Conservation (phyloP, 1,284 basidiomycete genomes). For the Schizophyllum amplum region DNA sequence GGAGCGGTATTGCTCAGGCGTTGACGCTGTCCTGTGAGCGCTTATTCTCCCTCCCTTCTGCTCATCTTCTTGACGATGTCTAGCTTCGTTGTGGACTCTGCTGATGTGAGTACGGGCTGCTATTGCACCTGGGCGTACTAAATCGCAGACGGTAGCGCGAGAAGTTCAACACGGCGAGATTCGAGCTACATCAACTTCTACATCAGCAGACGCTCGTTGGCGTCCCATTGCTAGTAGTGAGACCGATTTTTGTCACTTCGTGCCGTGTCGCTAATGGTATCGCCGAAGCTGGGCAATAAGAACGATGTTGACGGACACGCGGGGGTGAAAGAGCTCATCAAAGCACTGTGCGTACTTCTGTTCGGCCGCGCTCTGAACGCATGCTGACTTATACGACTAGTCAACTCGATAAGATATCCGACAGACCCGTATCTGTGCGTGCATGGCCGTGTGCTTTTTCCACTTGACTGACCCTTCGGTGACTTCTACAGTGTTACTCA, state of each 20-base stretch:
- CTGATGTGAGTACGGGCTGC: slow-evolving; percentile 54
- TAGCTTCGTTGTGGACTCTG: slow-evolving; percentile 89
- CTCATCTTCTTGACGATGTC: neutral
- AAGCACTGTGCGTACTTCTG: slow-evolving; percentile 52
- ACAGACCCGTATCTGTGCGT: slow-evolving; percentile 79
- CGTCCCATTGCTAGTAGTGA: slow-evolving; percentile 83
- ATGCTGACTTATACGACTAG: slow-evolving; percentile 29
- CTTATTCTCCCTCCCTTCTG: slow-evolving; percentile 1
- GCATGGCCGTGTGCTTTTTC: too few relatives aligned
- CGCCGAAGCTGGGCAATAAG: slow-evolving; percentile 94
- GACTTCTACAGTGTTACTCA: slow-evolving; percentile 60
- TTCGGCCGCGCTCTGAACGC: slow-evolving; percentile 3
- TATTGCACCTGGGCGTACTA: slow-evolving; percentile 2
- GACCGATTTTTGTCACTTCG: neutral
- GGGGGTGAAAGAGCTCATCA: slow-evolving; percentile 81
- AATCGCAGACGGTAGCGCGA: slow-evolving; percentile 45
- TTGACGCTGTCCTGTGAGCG: slow-evolving; percentile 88
- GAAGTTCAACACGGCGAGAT: slow-evolving; percentile 80
- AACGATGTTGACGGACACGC: slow-evolving; percentile 82
- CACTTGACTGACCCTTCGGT: too few relatives aligned
- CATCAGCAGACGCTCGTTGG: slow-evolving; percentile 64
- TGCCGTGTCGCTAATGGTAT: neutral
- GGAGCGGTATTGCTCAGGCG: slow-evolving; percentile 94
- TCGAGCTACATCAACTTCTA: slow-evolving; percentile 86
- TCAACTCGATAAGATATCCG: slow-evolving; percentile 76